A percentile compares a stretch with the other conserved stretches of the same genome.
Evolutionary conservation across 306 rosid species (phyloP).

Genomic region (Canavalia ensiformis): DNA sequence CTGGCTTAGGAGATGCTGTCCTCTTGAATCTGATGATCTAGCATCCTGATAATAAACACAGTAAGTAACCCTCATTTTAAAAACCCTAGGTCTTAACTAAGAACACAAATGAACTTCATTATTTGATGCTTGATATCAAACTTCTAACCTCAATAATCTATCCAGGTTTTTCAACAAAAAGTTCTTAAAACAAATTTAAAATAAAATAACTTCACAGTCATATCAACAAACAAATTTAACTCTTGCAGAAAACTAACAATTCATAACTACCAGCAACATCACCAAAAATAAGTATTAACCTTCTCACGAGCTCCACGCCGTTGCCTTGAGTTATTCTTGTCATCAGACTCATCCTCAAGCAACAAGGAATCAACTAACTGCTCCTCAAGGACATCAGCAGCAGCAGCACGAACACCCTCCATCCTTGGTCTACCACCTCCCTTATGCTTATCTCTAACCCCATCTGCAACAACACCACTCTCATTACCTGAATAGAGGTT

Average conservation of each 20-base stretch:
- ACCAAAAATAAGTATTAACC: slow-evolving; percentile 54
- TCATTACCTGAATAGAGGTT: slow-evolving; percentile 56
- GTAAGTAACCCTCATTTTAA: slow-evolving; percentile 47
- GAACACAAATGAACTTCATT: slow-evolving; percentile 26
- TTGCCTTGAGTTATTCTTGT: slow-evolving; percentile 59
- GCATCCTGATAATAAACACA: slow-evolving; percentile 69
- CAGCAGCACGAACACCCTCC: slow-evolving; percentile 44
- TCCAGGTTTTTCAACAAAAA: not conserved
- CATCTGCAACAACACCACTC: slow-evolving; percentile 43
- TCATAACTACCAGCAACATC: slow-evolving; percentile 14
- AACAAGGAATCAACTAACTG: slow-evolving; percentile 71
- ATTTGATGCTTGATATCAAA: not conserved
- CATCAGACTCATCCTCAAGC: slow-evolving; percentile 71
- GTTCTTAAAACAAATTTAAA: slow-evolving; percentile 24
- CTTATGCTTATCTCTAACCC: slow-evolving; percentile 40
- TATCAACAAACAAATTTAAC: not conserved
- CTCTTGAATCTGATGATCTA: slow-evolving; percentile 79
- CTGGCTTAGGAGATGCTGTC: slow-evolving; percentile 71
- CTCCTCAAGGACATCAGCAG: slow-evolving; percentile 61
- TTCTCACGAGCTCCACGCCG: slow-evolving; percentile 66
- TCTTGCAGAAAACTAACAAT: not conserved
- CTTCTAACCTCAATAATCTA: slow-evolving; percentile 8
- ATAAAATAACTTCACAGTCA: not conserved
- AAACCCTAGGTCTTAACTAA: slow-evolving; percentile 18
- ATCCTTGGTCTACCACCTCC: slow-evolving; percentile 31